Evolutionary conservation across 1,284 basidiomycete genomes (phyloP).

Genomic region (Mycena sp.): DNA sequence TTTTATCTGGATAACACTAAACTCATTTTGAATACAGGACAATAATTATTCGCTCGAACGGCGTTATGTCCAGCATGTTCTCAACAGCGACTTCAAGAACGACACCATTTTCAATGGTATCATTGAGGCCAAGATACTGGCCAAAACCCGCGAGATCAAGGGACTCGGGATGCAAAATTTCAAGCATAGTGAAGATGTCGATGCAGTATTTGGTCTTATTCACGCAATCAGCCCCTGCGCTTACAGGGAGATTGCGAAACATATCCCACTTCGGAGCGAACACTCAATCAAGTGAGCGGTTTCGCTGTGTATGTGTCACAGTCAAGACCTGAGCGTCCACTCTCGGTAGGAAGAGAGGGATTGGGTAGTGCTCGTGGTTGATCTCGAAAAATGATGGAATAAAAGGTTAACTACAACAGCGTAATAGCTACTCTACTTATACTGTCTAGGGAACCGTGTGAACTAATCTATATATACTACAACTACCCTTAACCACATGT

Average conservation of each 20-base stretch:
- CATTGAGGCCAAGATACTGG: conserved; percentile 2
- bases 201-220: too few relatives aligned
- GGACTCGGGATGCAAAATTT: conserved; percentile 6
- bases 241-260: conserved; percentile 8
- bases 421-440: too few relatives aligned
- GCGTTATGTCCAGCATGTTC: background rate
- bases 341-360: too few relatives aligned
- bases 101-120: too few relatives aligned
- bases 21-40: background rate
- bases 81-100: conserved; percentile 11
- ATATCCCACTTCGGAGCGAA: conserved; percentile 6
- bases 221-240: background rate
- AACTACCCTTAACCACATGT: too few relatives aligned
- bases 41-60: background rate
- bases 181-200: conserved; percentile 4
- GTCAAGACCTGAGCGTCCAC: background rate
- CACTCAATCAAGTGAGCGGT: conserved; percentile 1
- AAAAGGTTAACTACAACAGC: too few relatives aligned
- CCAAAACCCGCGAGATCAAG: background rate
- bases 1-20: background rate
- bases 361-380: background rate
- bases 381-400: too few relatives aligned
- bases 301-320: too few relatives aligned
- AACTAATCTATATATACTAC: too few relatives aligned
- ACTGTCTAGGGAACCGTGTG: too few relatives aligned